phyloP scores from a whole-genome alignment of 371 early-diverging fungal genomes.

The Zychaea mexicana region DNA sequence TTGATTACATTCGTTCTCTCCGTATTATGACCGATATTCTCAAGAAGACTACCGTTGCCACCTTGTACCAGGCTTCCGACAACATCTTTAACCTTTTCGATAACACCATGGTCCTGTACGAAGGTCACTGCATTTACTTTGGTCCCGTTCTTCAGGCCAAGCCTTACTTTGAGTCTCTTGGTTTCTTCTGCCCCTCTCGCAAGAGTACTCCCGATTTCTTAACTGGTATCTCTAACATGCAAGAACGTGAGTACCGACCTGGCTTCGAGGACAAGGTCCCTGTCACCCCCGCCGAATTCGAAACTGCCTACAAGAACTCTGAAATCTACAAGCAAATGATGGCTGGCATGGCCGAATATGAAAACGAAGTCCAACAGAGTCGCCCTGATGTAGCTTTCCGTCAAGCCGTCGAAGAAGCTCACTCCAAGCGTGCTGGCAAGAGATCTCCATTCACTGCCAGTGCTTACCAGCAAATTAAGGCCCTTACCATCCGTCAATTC shows the following conservation, averaged over 20 bases:
- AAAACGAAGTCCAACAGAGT: conserved; percentile 19
- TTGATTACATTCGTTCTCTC: conserved; percentile 57
- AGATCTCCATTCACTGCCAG: conserved; percentile 52
- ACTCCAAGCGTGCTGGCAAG: conserved; percentile 41
- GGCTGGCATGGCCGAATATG: conserved; percentile 27
- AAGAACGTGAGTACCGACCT: conserved; percentile 53
- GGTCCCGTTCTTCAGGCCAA: conserved; percentile 53
- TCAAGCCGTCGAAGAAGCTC: conserved; percentile 46
- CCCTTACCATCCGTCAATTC: conserved; percentile 52
- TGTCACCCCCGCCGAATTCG: conserved; percentile 45
- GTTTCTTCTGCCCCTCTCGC: conserved; percentile 61
- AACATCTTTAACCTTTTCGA: conserved; percentile 66
- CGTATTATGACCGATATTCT: conserved; percentile 52
- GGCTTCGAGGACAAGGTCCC: conserved; percentile 56
- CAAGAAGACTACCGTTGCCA: conserved; percentile 55
- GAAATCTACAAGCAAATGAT: conserved; percentile 23
- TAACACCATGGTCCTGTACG: conserved; percentile 56
- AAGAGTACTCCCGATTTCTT: conserved; percentile 75
- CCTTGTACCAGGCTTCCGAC: conserved; percentile 61
- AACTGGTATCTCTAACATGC: conserved; percentile 63
- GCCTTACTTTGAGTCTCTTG: conserved; percentile 47
- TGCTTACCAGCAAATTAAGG: conserved; percentile 45
- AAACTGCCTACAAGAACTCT: conserved; percentile 36
- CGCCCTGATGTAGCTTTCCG: conserved; percentile 43
- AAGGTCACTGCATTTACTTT: conserved; percentile 63